Evolutionary conservation across 2,329 filamentous ascomycete species (phyloP).

Genomic region (Hypoxylon sp.): DNA sequence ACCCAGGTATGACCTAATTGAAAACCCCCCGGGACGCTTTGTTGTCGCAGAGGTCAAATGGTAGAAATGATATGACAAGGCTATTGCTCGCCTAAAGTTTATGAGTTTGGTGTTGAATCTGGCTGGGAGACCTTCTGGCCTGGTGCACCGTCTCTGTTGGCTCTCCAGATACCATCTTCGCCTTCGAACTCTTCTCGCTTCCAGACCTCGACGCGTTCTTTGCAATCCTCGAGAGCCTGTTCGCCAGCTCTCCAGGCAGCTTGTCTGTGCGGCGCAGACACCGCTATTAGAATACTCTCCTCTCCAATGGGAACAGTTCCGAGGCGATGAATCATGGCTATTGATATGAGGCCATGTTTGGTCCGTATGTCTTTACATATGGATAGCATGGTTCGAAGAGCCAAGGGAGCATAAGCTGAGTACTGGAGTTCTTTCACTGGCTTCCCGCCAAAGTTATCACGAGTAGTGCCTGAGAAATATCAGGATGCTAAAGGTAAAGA

Average conservation of each 20-base stretch:
- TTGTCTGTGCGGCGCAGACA: conserved; percentile 82
- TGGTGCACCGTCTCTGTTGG: conserved; percentile 77
- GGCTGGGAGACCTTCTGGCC: conserved; percentile 57
- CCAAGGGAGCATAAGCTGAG: conserved; percentile 75
- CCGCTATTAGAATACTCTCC: conserved; percentile 90
- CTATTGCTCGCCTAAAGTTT: not conserved
- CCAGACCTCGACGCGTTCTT: conserved; percentile 92
- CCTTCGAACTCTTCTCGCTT: conserved; percentile 88
- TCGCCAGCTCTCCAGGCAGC: conserved; percentile 90
- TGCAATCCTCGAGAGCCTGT: conserved; percentile 87
- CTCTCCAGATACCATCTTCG: conserved; percentile 84
- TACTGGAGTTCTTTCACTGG: conserved; percentile 80
- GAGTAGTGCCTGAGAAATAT: conserved; percentile 70
- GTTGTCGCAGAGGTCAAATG: too few relatives aligned
- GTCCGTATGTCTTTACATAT: conserved; percentile 67
- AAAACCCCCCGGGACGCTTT: too few relatives aligned
- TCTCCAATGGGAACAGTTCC: conserved; percentile 89
- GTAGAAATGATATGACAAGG: too few relatives aligned
- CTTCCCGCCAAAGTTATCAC: conserved; percentile 75
- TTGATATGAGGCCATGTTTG: conserved; percentile 72
- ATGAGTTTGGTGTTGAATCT: not conserved
- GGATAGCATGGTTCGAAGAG: conserved; percentile 71
- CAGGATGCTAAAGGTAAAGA: conserved; percentile 16
- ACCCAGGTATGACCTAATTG: too few relatives aligned
- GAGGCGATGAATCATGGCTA: conserved; percentile 85